Conservation (phyloP, 2,329 filamentous ascomycete genomes). For the Pseudogymnoascus sp. region DNA sequence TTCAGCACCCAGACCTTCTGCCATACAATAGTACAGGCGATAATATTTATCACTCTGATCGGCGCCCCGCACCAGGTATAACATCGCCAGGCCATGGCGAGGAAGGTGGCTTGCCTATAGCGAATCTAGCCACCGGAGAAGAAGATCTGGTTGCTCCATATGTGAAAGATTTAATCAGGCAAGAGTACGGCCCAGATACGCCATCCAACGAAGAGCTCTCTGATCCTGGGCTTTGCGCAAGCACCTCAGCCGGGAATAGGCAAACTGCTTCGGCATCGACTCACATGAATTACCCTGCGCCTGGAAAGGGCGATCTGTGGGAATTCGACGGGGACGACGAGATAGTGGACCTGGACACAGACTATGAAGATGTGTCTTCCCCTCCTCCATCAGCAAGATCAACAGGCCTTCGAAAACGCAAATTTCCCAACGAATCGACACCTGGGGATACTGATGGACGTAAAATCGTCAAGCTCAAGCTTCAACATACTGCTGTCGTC, state of each 20-base stretch:
- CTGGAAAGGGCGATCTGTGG: neutral
- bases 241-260: neutral
- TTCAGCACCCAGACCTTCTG: neutral
- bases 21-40: neutral
- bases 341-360: neutral
- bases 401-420: neutral
- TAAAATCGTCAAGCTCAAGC: neutral
- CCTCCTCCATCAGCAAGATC: neutral
- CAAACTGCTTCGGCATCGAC: neutral
- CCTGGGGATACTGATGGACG: neutral
- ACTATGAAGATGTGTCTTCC: neutral
- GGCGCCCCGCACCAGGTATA: no score
- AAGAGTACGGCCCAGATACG: neutral
- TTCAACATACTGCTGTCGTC: neutral
- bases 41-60: neutral
- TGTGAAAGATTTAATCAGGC: neutral
- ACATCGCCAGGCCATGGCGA: no score
- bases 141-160: neutral
- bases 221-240: neutral
- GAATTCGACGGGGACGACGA: no score
- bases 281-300: neutral
- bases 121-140: neutral
- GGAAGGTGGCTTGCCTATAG: neutral
- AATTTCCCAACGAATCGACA: neutral
- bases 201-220: neutral